Base-by-base conservation (phyloP, 2,329 filamentous ascomycete genomes). In the Lithohypha guttulata region DNA sequence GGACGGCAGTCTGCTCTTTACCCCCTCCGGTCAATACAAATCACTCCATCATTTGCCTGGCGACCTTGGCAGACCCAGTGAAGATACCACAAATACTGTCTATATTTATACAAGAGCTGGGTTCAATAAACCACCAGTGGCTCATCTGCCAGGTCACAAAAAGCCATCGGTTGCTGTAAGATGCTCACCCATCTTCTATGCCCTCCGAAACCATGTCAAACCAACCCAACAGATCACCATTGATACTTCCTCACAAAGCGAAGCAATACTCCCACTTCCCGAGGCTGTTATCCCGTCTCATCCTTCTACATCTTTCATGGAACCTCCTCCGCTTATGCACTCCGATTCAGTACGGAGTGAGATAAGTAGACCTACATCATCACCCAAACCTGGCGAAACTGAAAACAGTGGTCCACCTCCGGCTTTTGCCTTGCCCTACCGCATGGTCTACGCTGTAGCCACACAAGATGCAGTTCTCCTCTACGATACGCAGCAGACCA, bases 51-150 rank as follows among this genome's bases (percentile, higher is more conserved):
- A 69, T 15, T 75, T 77, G 33, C 66, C 79, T 15, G 73, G 74
- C 34, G 82, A 86, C 46, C 64, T 69, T n/a, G 56, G 69, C 2
- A 93, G 87, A 59, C 71, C 77, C 0, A 73, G 73, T 1, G 89
- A 91, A 51, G 89, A 98, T 50, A 73, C 95, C 36, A 86, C 83
- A 52, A 98, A 98, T 56, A 98, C 91, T 0, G 93, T 98, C 15
- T 98, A 98, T 61, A 91, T 98, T 39, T 98, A 98, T 60, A 95
- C 89, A 0, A 73, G 91, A 52, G 91, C 87, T 20, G 91, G 91
- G 17, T 85, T 98, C 55, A 96, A 95, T 64, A 95, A 93, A 58
- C 86, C 91, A 1, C 91, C 91, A 2, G 82, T 96, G 42, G 86
- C 89, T 5, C 91, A 96, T 61, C 71, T 98, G 5, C 91, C 91